These are phyloP conservation scores for Neurospora tetraspora DNA, from an alignment of 495 filamentous ascomycete genomes.

Conservation along the genomic window DNA sequence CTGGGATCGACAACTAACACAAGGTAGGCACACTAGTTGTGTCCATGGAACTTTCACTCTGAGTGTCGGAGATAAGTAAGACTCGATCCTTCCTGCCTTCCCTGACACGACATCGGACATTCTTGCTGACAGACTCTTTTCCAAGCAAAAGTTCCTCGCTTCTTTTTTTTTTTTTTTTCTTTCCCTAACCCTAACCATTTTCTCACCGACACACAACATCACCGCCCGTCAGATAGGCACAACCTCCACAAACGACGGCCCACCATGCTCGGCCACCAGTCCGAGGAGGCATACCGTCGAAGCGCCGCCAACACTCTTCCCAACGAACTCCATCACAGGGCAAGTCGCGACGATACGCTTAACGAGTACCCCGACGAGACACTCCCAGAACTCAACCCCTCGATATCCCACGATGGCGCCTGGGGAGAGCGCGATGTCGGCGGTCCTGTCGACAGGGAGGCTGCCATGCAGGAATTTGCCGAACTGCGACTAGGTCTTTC, in stretches of 20 bases:
- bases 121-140: neutral
- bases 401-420: slow-evolving; percentile 37
- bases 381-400: slow-evolving; percentile 3
- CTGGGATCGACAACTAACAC: neutral
- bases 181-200: too few species aligned
- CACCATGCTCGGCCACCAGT: slow-evolving; percentile 6
- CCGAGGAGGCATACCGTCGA: slow-evolving; percentile 15
- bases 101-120: neutral
- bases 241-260: neutral
- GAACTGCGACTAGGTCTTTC: slow-evolving; percentile 57
- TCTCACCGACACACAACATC: neutral
- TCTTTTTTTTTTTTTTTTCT: neutral
- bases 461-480: slow-evolving; percentile 64
- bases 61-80: neutral
- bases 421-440: slow-evolving; percentile 70
- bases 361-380: neutral
- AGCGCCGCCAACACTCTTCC: slow-evolving; percentile 10
- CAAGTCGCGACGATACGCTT: slow-evolving; percentile 3
- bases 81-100: neutral
- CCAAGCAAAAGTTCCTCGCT: neutral
- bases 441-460: slow-evolving; percentile 48
- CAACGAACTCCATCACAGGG: slow-evolving; percentile 15
- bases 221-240: slow-evolving; percentile 2
- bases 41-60: neutral
- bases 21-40: neutral